A percentile compares a stretch with the other conserved stretches of the same genome.
Conservation (phyloP, 1,139 yeast genomes). For the Lodderomyces margitis region DNA sequence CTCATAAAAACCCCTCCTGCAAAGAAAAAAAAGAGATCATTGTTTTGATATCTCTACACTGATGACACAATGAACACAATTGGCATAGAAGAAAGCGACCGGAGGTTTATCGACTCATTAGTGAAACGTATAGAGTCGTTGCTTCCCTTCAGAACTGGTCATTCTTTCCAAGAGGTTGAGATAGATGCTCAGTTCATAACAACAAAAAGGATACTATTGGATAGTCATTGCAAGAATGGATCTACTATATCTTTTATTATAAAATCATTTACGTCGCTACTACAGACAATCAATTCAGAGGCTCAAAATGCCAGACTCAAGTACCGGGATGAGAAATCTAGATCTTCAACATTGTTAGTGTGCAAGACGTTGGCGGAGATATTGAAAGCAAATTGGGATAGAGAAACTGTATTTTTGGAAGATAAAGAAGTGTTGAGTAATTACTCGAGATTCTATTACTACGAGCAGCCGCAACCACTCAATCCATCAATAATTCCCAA, state of each 20-base stretch:
- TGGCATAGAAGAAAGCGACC: conserved; percentile 2
- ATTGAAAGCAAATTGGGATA: conserved; percentile 31
- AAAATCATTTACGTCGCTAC: conserved; percentile 13
- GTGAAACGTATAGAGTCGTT: conserved; percentile 32
- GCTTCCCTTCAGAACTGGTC: conserved; percentile 41
- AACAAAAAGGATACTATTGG: conserved; percentile 31
- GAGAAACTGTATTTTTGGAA: conserved; percentile 14
- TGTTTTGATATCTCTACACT: background rate
- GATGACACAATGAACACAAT: conserved; percentile 4
- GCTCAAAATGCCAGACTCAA: conserved; percentile 24
- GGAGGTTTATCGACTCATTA: conserved; percentile 14
- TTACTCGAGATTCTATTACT: conserved; percentile 24
- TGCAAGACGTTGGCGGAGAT: conserved; percentile 33
- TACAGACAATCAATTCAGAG: conserved; percentile 30
- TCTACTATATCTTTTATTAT: conserved; percentile 17
- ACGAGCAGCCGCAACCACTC: conserved; percentile 22
- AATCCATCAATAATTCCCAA: conserved; percentile 15
- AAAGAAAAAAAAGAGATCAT: no score
- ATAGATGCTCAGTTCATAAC: conserved; percentile 39
- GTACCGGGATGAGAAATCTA: conserved; percentile 33
- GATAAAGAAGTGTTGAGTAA: conserved; percentile 21
- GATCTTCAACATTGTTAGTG: conserved; percentile 34
- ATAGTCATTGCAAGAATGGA: conserved; percentile 18
- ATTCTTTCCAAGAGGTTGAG: conserved; percentile 43
- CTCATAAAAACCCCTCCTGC: no score